A percentile compares a stretch with the other conserved stretches of the same genome.
These are phyloP conservation scores for Peterozyma xylosa DNA, from an alignment of 805 yeast species.

Conservation along the genomic window DNA sequence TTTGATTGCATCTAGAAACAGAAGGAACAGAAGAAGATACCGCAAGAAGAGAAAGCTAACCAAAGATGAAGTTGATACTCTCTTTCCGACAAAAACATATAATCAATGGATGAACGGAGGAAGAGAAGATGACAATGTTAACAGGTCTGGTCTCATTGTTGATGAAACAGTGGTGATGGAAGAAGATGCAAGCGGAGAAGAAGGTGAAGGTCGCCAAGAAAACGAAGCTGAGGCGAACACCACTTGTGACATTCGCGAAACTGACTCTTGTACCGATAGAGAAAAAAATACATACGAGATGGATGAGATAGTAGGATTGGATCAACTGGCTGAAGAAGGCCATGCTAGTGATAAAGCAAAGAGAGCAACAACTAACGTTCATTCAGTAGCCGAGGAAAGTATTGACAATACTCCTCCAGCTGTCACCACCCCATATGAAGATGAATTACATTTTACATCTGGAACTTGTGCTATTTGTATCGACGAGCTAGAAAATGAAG, in stretches of 20 bases:
- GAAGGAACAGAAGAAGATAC: constrained; percentile 29
- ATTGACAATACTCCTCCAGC: neutral
- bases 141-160: constrained; percentile 27
- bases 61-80: constrained; percentile 47
- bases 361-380: neutral
- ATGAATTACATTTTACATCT: constrained; percentile 43
- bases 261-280: neutral
- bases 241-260: neutral
- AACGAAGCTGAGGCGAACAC: neutral
- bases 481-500: constrained; percentile 55
- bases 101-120: constrained; percentile 58
- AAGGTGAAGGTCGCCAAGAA: neutral
- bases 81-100: constrained; percentile 54
- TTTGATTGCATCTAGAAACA: constrained; percentile 15
- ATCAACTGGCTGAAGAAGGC: neutral
- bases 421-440: neutral
- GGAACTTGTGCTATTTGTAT: constrained; percentile 78
- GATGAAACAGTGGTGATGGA: constrained; percentile 10
- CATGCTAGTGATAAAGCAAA: neutral
- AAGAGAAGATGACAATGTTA: constrained; percentile 37
- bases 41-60: constrained; percentile 44
- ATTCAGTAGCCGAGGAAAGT: neutral
- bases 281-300: too few species aligned
- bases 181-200: neutral
- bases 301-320: too few species aligned